Base-by-base conservation (phyloP, 2,329 filamentous ascomycete species). In the Periglandula ipomoeae region DNA sequence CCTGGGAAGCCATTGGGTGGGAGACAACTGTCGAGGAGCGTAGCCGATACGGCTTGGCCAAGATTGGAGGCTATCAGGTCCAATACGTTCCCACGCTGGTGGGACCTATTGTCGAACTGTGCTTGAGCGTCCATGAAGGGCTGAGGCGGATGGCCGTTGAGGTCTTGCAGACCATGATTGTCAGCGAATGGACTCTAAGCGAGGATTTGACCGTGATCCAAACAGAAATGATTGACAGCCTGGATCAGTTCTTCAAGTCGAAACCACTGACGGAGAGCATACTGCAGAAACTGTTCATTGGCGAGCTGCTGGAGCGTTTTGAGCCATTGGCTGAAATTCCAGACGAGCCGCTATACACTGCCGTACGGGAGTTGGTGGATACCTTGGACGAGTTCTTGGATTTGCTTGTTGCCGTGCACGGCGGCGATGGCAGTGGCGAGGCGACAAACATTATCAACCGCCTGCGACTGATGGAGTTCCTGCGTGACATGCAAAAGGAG, bases 1-100 rank as follows among this genome's bases (percentile, higher is more conserved):
- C 86, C 5, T 98, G 93, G 93, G 88, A 95, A 61, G 87, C 89
- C 17, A 94, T 98, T 53, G 93, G 94, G 11, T 98, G 93, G 93
- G 91, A 98, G 58, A 88, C 89, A 0, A 87, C 78, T 27, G 66
- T 75, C 1, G 91, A 97, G 51, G 90, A 96, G 62, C 78, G 80
- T 54, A 73, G 76, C 49, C 79, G 84, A 23, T 97, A 90, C 60
- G 85, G 85, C 1, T 70, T 97, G 48, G 74, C 80, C 47, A 90
- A 85, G 64, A 85, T 97, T 74, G 94, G 93, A 50, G 93, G 93
- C 1, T 98, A 96, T 61, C 93, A 98, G 67, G 93, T 98, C 19
- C 93, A 97, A 68, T 98, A 97, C 64, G 93, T 98, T 26, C 93
- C 94, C 5, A 84, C 86, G 11, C 76, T 98, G 5, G 89, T 98